Evolutionary conservation across 1,284 basidiomycete species (phyloP).

Genomic region (Rhizopogon hawkerae): DNA sequence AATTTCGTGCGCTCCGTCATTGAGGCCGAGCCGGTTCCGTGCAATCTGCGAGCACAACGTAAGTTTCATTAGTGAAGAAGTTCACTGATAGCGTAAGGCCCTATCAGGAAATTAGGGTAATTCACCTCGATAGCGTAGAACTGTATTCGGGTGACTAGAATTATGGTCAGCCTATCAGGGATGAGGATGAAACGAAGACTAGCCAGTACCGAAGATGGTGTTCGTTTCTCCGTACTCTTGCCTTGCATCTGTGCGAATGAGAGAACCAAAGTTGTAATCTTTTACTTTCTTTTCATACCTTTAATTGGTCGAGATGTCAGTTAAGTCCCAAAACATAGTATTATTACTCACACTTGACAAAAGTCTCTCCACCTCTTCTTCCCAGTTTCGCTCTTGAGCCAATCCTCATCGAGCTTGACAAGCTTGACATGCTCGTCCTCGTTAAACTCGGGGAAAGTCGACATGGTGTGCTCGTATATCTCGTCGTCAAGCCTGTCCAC

Average conservation of each 20-base stretch:
- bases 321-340: not conserved
- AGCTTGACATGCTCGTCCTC: conserved; percentile 60
- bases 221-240: conserved; percentile 89
- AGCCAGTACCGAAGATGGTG: conserved; percentile 80
- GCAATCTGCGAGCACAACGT: conserved; percentile 54
- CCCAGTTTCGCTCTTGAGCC: conserved; percentile 86
- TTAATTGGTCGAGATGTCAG: conserved; percentile 1
- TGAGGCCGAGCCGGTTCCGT: conserved; percentile 86
- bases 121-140: conserved; percentile 87
- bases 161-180: conserved; percentile 2
- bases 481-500: conserved; percentile 78
- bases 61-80: not conserved
- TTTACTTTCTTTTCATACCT: conserved; percentile 83
- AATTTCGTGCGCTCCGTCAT: conserved; percentile 79
- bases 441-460: conserved; percentile 78
- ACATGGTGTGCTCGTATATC: conserved; percentile 73
- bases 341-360: conserved; percentile 65
- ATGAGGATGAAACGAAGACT: not conserved
- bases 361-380: conserved; percentile 92
- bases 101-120: conserved; percentile 7
- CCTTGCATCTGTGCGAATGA: conserved; percentile 77
- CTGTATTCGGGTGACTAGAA: conserved; percentile 68
- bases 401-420: conserved; percentile 79
- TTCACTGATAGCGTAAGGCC: conserved; percentile 2
- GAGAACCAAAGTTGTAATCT: conserved; percentile 96